Conservation (phyloP, 169 alveolate species). For the Eimeria acervulina region DNA sequence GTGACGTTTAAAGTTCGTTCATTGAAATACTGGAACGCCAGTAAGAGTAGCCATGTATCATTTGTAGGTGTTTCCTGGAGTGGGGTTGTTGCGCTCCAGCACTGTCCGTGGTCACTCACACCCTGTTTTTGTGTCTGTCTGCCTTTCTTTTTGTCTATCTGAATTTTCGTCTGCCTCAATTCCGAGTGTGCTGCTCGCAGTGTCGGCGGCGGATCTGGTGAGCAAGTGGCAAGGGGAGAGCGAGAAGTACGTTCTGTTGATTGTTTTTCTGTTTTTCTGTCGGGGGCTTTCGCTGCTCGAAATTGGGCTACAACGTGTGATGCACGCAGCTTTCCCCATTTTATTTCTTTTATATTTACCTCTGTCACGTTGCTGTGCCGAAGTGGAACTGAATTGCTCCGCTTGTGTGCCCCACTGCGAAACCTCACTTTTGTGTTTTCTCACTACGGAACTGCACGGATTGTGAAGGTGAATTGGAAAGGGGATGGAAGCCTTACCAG, state of each 20-base stretch:
- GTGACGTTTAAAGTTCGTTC: too few relatives aligned
- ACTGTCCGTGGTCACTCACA: neutral
- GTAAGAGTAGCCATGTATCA: too few relatives aligned
- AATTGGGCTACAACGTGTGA: neutral
- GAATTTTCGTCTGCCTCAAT: neutral
- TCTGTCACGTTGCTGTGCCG: neutral
- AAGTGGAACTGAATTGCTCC: neutral
- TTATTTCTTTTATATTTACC: neutral
- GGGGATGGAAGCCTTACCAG: neutral
- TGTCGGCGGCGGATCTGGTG: slow-evolving; percentile 98
- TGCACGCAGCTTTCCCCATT: neutral
- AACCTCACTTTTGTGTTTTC: neutral
- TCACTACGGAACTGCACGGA: neutral
- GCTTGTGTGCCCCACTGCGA: neutral
- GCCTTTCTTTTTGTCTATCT: neutral
- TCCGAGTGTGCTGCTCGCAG: slow-evolving; percentile 78
- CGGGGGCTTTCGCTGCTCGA: neutral
- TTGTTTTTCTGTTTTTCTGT: neutral
- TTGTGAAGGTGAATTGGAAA: neutral
- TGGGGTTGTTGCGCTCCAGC: neutral
- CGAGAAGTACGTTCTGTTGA: slow-evolving; percentile 94
- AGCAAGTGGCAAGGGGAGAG: slow-evolving; percentile 99
- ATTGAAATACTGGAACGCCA: neutral
- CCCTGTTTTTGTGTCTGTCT: neutral
- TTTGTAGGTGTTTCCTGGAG: neutral